Conservation (phyloP, 2,329 filamentous ascomycete genomes). For the Exserohilum turcica region DNA sequence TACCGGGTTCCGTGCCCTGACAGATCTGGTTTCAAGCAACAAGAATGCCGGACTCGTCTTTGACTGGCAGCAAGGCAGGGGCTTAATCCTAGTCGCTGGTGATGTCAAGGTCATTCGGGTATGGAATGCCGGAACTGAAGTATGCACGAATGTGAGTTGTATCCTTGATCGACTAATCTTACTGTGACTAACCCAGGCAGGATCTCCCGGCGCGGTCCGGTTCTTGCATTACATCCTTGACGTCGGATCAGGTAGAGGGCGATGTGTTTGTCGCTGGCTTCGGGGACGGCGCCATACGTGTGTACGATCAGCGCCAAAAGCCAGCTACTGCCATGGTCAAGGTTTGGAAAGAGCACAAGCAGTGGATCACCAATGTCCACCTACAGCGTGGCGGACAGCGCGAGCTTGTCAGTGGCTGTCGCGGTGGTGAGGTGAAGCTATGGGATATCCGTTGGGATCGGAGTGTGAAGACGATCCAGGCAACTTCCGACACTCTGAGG, state of each 20-base stretch:
- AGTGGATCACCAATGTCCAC: slow-evolving; percentile 95
- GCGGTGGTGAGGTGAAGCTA: slow-evolving; percentile 89
- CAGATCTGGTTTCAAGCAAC: slow-evolving; percentile 91
- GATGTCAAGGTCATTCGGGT: slow-evolving; percentile 95
- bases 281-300: slow-evolving; percentile 89
- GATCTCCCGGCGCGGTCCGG: slow-evolving; percentile 95
- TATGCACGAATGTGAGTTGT: slow-evolving; percentile 72
- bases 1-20: slow-evolving; percentile 87
- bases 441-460: slow-evolving; percentile 94
- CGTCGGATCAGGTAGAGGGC: slow-evolving; percentile 96
- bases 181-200: slow-evolving; percentile 39
- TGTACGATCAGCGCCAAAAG: slow-evolving; percentile 86
- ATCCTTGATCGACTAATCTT: background rate
- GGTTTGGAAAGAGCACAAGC: slow-evolving; percentile 94
- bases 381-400: slow-evolving; percentile 94
- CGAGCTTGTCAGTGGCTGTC: slow-evolving; percentile 86
- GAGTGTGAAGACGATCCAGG: slow-evolving; percentile 73
- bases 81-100: slow-evolving; percentile 90
- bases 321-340: slow-evolving; percentile 91
- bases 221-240: slow-evolving; percentile 93
- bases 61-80: slow-evolving; percentile 98
- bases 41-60: slow-evolving; percentile 95
- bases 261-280: slow-evolving; percentile 96
- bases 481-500: slow-evolving; percentile 77
- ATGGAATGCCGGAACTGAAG: slow-evolving; percentile 93